These are phyloP conservation scores for Stagonosporopsis cucurbitacearum DNA, from an alignment of 2,329 filamentous ascomycete species.

Conservation along the genomic window DNA sequence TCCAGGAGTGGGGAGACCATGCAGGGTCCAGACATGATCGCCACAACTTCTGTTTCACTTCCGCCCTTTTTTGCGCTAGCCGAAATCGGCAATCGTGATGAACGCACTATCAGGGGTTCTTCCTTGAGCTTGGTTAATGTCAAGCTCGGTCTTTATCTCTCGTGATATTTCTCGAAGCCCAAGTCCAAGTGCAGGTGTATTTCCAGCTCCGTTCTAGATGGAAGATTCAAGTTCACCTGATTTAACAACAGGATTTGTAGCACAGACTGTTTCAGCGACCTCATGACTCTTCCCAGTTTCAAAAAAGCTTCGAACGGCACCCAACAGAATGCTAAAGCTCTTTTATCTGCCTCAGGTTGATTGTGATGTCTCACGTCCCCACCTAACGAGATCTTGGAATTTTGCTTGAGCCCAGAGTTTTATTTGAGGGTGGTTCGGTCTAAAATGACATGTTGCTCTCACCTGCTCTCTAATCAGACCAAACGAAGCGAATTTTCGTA, in stretches of 20 bases:
- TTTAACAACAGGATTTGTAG: neutral
- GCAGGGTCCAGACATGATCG: conserved; percentile 26
- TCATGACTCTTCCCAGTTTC: conserved; percentile 32
- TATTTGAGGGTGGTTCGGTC: no score
- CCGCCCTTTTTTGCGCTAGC: conserved; percentile 2
- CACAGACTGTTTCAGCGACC: conserved; percentile 23
- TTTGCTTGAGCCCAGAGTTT: neutral
- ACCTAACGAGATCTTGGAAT: neutral
- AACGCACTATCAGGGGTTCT: conserved; percentile 1
- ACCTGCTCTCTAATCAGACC: no score
- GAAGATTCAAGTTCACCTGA: neutral
- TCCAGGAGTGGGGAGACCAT: conserved; percentile 23
- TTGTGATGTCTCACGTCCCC: neutral
- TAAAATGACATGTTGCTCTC: neutral
- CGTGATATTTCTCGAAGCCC: no score
- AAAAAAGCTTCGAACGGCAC: conserved; percentile 25
- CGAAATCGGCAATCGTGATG: conserved; percentile 16
- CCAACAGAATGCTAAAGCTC: conserved; percentile 11
- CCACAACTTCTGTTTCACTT: conserved; percentile 23
- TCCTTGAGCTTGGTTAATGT: neutral
- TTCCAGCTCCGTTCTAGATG: neutral
- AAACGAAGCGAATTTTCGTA: neutral
- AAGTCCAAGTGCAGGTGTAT: neutral
- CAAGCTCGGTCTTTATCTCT: neutral
- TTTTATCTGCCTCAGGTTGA: conserved; percentile 11